Percentiles rank a stretch among this genome's conserved stretches.
Conservation (phyloP, 768 basidiomycete genomes). For the Leccinum obscurum region DNA sequence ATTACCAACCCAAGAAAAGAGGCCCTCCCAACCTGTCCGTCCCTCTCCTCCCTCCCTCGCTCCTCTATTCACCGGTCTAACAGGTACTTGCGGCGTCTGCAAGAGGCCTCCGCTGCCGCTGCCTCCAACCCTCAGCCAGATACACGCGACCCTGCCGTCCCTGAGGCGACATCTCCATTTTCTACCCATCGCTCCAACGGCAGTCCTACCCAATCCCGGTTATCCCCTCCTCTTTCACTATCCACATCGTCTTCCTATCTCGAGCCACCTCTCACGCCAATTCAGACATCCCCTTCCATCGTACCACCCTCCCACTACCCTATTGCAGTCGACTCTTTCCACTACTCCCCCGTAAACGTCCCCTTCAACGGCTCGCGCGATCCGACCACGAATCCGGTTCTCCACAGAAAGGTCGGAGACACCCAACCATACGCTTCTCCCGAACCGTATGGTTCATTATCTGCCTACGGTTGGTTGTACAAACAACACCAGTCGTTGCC, state of each 20-base stretch:
- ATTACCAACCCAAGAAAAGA: conserved; percentile 91
- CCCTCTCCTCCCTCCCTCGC: not conserved
- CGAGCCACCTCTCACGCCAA: too few species aligned
- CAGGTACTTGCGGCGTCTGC: conserved; percentile 77
- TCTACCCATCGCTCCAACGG: conserved; percentile 30
- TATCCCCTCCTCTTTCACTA: too few species aligned
- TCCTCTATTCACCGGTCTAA: not conserved
- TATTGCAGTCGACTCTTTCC: conserved; percentile 34
- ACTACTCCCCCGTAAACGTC: conserved; percentile 44
- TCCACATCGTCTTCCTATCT: too few species aligned
- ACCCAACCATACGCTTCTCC: conserved; percentile 40
- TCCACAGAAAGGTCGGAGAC: conserved; percentile 46
- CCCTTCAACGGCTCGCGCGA: conserved; percentile 44
- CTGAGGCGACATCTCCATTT: conserved; percentile 47
- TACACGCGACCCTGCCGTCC: conserved; percentile 35
- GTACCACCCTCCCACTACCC: too few species aligned
- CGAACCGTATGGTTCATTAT: conserved; percentile 63
- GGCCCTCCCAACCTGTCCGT: conserved; percentile 89
- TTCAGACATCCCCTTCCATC: too few species aligned
- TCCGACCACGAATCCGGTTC: conserved; percentile 30
- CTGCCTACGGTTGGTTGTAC: conserved; percentile 70
- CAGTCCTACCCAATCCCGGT: too few species aligned
- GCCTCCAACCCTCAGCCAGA: conserved; percentile 28
- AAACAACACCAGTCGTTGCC: conserved; percentile 57
- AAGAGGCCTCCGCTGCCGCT: conserved; percentile 69